phyloP scores from a whole-genome alignment of 352 stramenopile genomes.

The Pythium vanterpoolii region DNA sequence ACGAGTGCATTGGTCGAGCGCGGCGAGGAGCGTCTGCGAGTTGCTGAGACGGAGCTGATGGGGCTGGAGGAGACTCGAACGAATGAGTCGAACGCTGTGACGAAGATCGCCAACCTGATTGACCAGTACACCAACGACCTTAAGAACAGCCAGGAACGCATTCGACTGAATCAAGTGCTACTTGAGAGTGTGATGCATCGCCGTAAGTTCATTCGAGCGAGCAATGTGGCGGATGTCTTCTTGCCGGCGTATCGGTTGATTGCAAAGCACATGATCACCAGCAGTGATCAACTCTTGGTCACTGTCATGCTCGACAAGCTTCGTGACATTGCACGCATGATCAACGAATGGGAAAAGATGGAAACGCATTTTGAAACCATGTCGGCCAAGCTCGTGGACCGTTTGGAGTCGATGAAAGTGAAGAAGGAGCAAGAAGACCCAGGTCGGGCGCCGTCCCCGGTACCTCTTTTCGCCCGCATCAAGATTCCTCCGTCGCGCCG shows the following conservation, averaged over 20 bases:
- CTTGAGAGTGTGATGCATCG: slow-evolving; percentile 63
- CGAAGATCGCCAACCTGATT: slow-evolving; percentile 50
- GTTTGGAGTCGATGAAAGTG: slow-evolving; percentile 35
- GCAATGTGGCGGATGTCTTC: slow-evolving; percentile 61
- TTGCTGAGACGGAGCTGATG: slow-evolving; percentile 59
- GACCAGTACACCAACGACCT: slow-evolving; percentile 54
- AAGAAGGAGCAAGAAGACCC: slow-evolving; percentile 21
- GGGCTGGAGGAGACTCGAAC: slow-evolving; percentile 47
- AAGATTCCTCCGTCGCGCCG: slow-evolving; percentile 64
- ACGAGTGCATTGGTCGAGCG: slow-evolving; percentile 41
- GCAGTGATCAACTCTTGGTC: slow-evolving; percentile 68
- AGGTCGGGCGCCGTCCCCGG: slow-evolving; percentile 17
- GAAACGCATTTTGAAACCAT: slow-evolving; percentile 65
- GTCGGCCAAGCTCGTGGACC: slow-evolving; percentile 46
- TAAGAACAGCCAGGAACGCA: slow-evolving; percentile 45
- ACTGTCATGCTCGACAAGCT: slow-evolving; percentile 75
- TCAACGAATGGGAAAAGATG: slow-evolving; percentile 80
- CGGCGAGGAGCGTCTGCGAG: slow-evolving; percentile 53
- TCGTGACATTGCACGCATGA: slow-evolving; percentile 40
- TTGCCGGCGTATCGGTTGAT: slow-evolving; percentile 63
- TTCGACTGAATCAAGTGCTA: slow-evolving; percentile 53
- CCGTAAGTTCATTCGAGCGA: slow-evolving; percentile 59
- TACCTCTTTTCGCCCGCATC: slow-evolving; percentile 46
- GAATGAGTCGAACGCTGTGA: slow-evolving; percentile 39
- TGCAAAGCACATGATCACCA: slow-evolving; percentile 65